phyloP scores from a whole-genome alignment of 2,329 filamentous ascomycete genomes.

The Macroventuria anomochaeta region DNA sequence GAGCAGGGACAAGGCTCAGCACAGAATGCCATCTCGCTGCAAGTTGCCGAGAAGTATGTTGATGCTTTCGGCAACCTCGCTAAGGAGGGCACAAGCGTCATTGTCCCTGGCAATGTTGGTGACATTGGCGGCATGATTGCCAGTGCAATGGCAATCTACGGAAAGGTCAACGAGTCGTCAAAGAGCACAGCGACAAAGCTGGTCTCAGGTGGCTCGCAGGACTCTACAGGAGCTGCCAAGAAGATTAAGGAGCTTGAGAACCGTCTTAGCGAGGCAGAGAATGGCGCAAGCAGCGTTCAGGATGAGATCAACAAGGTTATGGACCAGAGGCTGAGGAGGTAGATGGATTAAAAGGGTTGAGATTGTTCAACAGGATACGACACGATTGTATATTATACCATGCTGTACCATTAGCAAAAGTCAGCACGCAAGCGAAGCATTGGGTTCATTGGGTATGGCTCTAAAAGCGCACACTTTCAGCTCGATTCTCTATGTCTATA shows the following conservation, averaged over 20 bases:
- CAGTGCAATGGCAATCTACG: constrained; percentile 92
- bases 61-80: constrained; percentile 92
- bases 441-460: constrained; percentile 24
- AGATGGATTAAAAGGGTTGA: background rate
- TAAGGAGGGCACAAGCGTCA: constrained; percentile 92
- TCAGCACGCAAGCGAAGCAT: constrained; percentile 28
- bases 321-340: constrained; percentile 45
- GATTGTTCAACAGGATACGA: constrained; percentile 1
- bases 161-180: constrained; percentile 86
- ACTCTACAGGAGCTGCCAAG: constrained; percentile 30
- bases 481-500: background rate
- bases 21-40: constrained; percentile 82
- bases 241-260: constrained; percentile 44
- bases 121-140: constrained; percentile 98
- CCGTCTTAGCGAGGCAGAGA: constrained; percentile 33
- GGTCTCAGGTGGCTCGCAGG: constrained; percentile 21
- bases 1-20: constrained; percentile 74
- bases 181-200: constrained; percentile 66
- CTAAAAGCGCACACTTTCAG: constrained; percentile 21
- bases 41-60: constrained; percentile 96
- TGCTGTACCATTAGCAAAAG: constrained; percentile 41
- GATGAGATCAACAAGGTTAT: constrained; percentile 45
- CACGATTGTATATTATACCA: constrained; percentile 41
- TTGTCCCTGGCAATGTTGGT: constrained; percentile 95
- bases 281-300: constrained; percentile 32